Evolutionary conservation across 2,329 filamentous ascomycete genomes (phyloP).

Genomic region (Penicillium sp.): DNA sequence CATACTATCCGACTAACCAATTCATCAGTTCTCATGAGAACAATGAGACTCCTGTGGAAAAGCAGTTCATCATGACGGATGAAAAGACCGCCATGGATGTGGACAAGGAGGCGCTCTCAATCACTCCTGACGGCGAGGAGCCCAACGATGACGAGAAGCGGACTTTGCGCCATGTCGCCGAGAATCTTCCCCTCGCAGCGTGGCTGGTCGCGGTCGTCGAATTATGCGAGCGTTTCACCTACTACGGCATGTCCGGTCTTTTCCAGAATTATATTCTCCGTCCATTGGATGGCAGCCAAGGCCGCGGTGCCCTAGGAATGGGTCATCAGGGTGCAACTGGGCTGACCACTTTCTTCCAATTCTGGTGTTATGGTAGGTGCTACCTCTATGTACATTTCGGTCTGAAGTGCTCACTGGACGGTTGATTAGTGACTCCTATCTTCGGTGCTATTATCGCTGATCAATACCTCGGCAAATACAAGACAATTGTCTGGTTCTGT

Average conservation of each 20-base stretch:
- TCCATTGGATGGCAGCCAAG: slow-evolving; percentile 36
- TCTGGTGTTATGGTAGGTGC: slow-evolving; percentile 49
- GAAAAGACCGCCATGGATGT: slow-evolving; percentile 24
- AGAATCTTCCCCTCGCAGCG: slow-evolving; percentile 51
- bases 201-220: slow-evolving; percentile 55
- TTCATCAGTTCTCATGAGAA: slow-evolving; percentile 13
- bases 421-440: slow-evolving; percentile 48
- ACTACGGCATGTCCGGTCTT: slow-evolving; percentile 50
- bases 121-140: slow-evolving; percentile 47
- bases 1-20: slow-evolving; percentile 1
- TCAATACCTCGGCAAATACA: slow-evolving; percentile 56
- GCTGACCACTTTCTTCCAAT: slow-evolving; percentile 50
- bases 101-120: slow-evolving; percentile 29
- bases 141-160: slow-evolving; percentile 50
- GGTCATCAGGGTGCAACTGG: slow-evolving; percentile 45
- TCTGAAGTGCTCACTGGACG: slow-evolving; percentile 4
- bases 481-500: slow-evolving; percentile 53
- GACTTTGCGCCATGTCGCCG: slow-evolving; percentile 49
- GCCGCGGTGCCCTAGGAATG: slow-evolving; percentile 41
- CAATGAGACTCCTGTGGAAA: slow-evolving; percentile 15
- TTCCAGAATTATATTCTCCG: slow-evolving; percentile 53
- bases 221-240: slow-evolving; percentile 54
- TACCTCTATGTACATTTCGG: not conserved
- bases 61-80: slow-evolving; percentile 17
- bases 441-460: slow-evolving; percentile 55